Base-by-base conservation (phyloP, 805 yeast genomes). In the Brettanomyces custersianus region DNA sequence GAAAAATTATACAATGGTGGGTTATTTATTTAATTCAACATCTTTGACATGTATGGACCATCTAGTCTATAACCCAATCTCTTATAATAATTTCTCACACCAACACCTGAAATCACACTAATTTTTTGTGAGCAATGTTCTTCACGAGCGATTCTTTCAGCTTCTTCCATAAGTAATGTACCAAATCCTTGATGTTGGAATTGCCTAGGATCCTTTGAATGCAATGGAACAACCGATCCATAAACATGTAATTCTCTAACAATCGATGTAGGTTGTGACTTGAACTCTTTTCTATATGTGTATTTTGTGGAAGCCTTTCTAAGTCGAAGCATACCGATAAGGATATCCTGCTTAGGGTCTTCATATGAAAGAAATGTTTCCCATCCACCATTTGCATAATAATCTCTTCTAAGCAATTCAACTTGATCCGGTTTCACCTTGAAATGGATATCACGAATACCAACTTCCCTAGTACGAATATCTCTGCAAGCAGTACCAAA, bases 151-250 rank as follows among this genome's bases (percentile, higher is more conserved):
- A 92, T 92, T 45, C 96, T 72, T 51, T 86, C 97, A 3, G 98
- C 98, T 60, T 92, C 98, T 60, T 92, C 97, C 98, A 92, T 92
- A 35, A 92, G 62, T 50, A 92, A 67, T 5, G 98, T 90, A 44
- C 98, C 98, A 57, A 90, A 92, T 16, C 98, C 98, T 67, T 92
- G 98, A 65, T 92, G 98, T 64, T 92, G 98, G 67, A 92, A 92
- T 60, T 92, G 92, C 52, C 95, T 73, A 31, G 98, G 98, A 60
- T 92, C 98, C 47, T 97, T 72, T 4, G 94, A 82, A 57, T 92
- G 98, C 39, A 92, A 62, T 4, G 98, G 97, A 16, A 92, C 98
- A 15, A 88, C 98, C 4, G 95, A 83, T 11, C 98, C 98, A 52
- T 92, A 92, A 21, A 92, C 98, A 51, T 92, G 98, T 45, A 92